A percentile compares a stretch with the other conserved stretches of the same genome.
Evolutionary conservation across 345 rosid genomes (phyloP).

Genomic region (Hirschfeldia incana): DNA sequence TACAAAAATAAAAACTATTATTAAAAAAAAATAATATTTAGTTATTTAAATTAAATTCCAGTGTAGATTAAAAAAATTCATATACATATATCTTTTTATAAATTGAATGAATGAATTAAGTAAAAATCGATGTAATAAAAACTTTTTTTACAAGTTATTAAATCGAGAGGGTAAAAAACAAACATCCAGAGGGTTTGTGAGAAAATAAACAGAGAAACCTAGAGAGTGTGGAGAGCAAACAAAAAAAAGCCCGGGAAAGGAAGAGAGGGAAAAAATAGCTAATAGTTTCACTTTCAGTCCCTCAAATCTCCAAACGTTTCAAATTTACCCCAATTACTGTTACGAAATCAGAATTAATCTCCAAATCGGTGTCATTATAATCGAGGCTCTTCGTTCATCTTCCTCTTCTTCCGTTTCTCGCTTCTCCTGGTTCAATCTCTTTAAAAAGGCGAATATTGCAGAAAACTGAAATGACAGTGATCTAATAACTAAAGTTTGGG

Average conservation of each 20-base stretch:
- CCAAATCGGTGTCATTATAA: background rate
- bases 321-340: background rate
- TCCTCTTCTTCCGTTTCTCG: background rate
- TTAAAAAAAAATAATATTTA: no score
- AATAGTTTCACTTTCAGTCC: constrained; percentile 6
- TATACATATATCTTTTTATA: no score
- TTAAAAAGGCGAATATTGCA: background rate
- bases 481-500: background rate
- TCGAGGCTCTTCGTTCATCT: background rate
- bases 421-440: constrained; percentile 2
- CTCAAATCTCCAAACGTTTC: background rate
- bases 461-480: background rate
- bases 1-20: no score
- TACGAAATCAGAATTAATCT: background rate
- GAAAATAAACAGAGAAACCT: background rate
- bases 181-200: background rate
- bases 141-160: no score
- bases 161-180: background rate
- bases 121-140: no score
- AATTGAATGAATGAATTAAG: no score
- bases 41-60: no score
- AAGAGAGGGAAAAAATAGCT: constrained; percentile 21
- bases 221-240: background rate
- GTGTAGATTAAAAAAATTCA: no score
- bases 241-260: constrained; percentile 20